Conservation (phyloP, 164 flowering plant species). For the Aristolochia californica region DNA sequence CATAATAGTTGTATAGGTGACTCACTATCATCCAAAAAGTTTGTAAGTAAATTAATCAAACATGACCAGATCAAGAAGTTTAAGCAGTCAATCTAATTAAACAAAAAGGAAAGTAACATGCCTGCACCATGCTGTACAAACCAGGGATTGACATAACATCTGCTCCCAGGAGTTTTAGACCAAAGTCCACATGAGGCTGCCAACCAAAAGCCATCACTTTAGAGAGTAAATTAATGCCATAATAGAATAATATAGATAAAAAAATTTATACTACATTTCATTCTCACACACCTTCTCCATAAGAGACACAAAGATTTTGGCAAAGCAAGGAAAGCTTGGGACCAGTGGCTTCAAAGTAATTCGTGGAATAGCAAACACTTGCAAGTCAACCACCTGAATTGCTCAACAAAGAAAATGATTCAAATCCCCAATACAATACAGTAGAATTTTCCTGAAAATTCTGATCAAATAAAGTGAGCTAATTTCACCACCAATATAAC, state of each 20-base stretch:
- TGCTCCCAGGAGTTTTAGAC: slow-evolving; percentile 75
- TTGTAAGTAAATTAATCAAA: too few relatives aligned
- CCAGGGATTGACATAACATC: slow-evolving; percentile 97
- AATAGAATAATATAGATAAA: neutral
- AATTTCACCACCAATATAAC: neutral
- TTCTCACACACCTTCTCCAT: slow-evolving; percentile 72
- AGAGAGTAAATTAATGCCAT: neutral
- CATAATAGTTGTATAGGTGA: too few relatives aligned
- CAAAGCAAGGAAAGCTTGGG: slow-evolving; percentile 88
- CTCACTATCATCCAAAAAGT: too few relatives aligned
- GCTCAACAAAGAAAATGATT: neutral
- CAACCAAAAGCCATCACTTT: slow-evolving; percentile 5
- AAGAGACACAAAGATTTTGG: slow-evolving; percentile 73
- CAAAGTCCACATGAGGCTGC: slow-evolving; percentile 97
- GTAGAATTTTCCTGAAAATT: neutral
- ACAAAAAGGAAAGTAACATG: slow-evolving; percentile 12
- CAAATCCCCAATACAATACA: neutral
- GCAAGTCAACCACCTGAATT: slow-evolving; percentile 81
- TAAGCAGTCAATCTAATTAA: too few relatives aligned
- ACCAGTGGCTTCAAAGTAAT: slow-evolving; percentile 94
- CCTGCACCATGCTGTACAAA: slow-evolving; percentile 79
- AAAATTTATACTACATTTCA: neutral
- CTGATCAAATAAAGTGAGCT: neutral
- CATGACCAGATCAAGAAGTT: too few relatives aligned
- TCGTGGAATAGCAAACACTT: slow-evolving; percentile 86